Evolutionary conservation across 1,139 yeast species (phyloP).

Genomic region (Blastobotrys serpentis): DNA sequence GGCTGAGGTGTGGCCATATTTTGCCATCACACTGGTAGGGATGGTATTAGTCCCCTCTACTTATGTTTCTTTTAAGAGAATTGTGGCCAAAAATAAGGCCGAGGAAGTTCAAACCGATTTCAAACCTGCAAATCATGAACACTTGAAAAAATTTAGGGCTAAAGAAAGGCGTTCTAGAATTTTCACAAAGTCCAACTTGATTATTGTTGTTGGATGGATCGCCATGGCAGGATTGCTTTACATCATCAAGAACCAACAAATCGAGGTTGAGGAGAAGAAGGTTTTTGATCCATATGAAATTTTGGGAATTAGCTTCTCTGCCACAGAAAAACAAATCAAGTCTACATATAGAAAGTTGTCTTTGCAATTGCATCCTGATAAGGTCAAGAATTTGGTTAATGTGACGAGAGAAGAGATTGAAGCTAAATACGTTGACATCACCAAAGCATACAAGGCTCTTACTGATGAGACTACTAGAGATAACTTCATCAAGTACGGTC

Average conservation of each 20-base stretch:
- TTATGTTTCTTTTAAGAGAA: conserved; percentile 39
- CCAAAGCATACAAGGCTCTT: conserved; percentile 90
- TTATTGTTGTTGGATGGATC: conserved; percentile 68
- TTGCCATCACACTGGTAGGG: conserved; percentile 69
- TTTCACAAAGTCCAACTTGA: conserved; percentile 39
- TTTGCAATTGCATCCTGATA: conserved; percentile 90
- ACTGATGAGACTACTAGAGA: conserved; percentile 86
- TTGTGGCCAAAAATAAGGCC: conserved; percentile 12
- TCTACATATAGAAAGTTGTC: conserved; percentile 83
- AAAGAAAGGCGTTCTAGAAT: conserved; percentile 34
- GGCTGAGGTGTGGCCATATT: conserved; percentile 95
- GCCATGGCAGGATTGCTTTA: conserved; percentile 52
- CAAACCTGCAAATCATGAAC: conserved; percentile 45
- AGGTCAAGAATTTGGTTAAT: conserved; percentile 56
- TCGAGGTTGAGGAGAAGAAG: conserved; percentile 46
- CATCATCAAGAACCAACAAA: conserved; percentile 46
- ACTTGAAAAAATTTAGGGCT: conserved; percentile 46
- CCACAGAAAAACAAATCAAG: conserved; percentile 77
- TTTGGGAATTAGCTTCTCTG: conserved; percentile 66
- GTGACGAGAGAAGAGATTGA: conserved; percentile 67
- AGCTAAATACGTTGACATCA: conserved; percentile 73
- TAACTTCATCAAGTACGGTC: conserved; percentile 84
- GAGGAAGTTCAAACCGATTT: conserved; percentile 21
- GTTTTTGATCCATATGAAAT: conserved; percentile 89
- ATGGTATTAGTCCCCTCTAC: conserved; percentile 72